Evolutionary conservation across 2,329 filamentous ascomycete genomes (phyloP), one percentile per base, ranked within the genome.

Genomic region (Alternaria burnsii): DNA sequence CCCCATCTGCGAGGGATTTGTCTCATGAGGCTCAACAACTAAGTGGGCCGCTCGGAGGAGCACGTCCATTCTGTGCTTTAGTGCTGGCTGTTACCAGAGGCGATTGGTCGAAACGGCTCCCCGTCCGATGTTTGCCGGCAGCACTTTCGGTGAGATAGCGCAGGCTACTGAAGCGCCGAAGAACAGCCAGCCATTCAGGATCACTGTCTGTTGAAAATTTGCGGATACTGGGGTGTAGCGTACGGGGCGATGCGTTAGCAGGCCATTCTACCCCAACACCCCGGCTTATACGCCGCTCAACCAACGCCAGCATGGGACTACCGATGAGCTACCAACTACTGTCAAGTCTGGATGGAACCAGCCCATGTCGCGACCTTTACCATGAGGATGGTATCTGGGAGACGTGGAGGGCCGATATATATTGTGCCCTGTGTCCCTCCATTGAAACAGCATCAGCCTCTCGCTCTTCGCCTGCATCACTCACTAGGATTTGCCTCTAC

Each of bases 21-120:
- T 61, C 42, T 54, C 65, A 62, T 73, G 69, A 71, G 71, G 71
- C 71, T 73, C 70, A 71, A 72, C 62, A 63, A 60, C 54, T 18
- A 53, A 63, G 67, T 70, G 69, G 70, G 62, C 58, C 18, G 36
- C 40, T 50, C 59, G 57, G 58, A 58, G 58, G 52, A 24, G 46
- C 36, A 24, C 40, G 51, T 53, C 26, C 40, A 58, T 59, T 51
- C 50, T 52, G 42, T 50, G n/a, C 20, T 12, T n/a, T 40, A 56
- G 34, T 34, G 24, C 43, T 42, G 55, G 56, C 57, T 40, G 22
- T 4, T 22, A 12, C 8, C 12, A 5, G 34, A 2, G 46, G 18
- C 67, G 52, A 71, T 70, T 71, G 69, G 70, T 22, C 36, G n/a
- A 16, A 24, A 9, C 3, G 9, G 9, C 10, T 22, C 34, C 52